phyloP scores from a whole-genome alignment of 495 filamentous ascomycete genomes.

The Astrocystis sublimbata region DNA sequence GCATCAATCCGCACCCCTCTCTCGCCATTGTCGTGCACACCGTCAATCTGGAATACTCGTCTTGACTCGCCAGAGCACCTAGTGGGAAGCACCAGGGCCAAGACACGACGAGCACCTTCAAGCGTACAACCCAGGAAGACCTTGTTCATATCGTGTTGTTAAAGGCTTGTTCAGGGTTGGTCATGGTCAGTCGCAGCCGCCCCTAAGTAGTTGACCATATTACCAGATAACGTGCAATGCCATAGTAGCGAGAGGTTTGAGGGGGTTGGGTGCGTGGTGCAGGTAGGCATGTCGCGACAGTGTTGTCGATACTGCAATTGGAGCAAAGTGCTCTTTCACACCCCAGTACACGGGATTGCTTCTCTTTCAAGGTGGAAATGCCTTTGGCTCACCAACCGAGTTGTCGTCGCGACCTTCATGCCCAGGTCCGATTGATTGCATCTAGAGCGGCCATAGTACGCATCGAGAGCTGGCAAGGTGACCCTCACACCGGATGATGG shows the following conservation, averaged over 20 bases:
- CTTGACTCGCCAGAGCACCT: not conserved
- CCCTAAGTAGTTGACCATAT: too few species aligned
- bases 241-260: too few species aligned
- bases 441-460: not conserved
- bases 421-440: conserved; percentile 7
- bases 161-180: not conserved
- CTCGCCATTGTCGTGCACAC: not conserved
- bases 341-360: too few species aligned
- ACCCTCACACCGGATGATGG: not conserved
- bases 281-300: too few species aligned
- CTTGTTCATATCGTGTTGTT: not conserved
- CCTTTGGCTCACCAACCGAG: not conserved
- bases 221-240: too few species aligned
- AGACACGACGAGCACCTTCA: not conserved
- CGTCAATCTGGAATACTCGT: not conserved
- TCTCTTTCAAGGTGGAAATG: conserved; percentile 7
- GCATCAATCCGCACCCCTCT: conserved; percentile 4
- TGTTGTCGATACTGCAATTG: too few species aligned
- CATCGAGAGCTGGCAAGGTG: conserved; percentile 2
- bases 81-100: not conserved
- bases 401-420: conserved; percentile 16
- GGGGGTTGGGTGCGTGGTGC: too few species aligned
- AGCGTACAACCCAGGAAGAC: not conserved
- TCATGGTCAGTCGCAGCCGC: not conserved
- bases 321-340: too few species aligned